These are phyloP conservation scores for Chaetomiaceae sp. DNA, from an alignment of 2,329 filamentous ascomycete genomes.

Conservation along the genomic window DNA sequence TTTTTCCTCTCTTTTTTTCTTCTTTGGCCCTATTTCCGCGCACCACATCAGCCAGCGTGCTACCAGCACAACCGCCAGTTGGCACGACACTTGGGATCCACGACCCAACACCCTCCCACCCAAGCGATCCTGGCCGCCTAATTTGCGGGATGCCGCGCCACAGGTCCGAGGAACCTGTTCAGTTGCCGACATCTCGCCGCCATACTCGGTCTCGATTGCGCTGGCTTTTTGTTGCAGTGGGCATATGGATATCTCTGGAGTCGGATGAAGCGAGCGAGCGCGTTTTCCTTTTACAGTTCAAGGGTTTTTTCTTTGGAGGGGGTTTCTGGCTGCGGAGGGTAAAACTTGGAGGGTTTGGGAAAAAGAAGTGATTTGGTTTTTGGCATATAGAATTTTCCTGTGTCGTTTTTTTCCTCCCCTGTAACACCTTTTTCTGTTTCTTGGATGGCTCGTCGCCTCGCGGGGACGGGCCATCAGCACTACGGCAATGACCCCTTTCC, in stretches of 20 bases:
- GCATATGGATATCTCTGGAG: not conserved
- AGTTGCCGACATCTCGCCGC: not conserved
- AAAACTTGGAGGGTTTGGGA: slow-evolving; percentile 23
- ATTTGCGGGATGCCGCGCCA: not conserved
- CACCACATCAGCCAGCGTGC: slow-evolving; percentile 15
- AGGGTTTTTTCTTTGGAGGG: slow-evolving; percentile 6
- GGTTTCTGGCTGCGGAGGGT: slow-evolving; percentile 19
- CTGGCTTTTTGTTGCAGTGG: not conserved
- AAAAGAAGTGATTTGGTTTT: slow-evolving; percentile 23
- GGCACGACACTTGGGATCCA: slow-evolving; percentile 8
- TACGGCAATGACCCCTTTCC: slow-evolving; percentile 14
- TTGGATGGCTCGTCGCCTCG: slow-evolving; percentile 12
- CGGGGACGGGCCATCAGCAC: slow-evolving; percentile 15
- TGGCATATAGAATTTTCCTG: slow-evolving; percentile 28
- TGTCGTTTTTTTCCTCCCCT: slow-evolving; percentile 12
- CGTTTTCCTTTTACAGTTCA: slow-evolving; percentile 9
- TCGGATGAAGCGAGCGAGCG: not conserved
- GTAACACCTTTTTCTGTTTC: slow-evolving; percentile 15
- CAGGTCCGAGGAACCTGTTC: not conserved
- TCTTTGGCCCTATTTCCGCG: slow-evolving; percentile 11
- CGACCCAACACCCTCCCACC: not conserved
- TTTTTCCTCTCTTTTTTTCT: too few species aligned
- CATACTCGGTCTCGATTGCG: slow-evolving; percentile 1
- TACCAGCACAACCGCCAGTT: slow-evolving; percentile 4
- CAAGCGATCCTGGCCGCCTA: slow-evolving; percentile 10